Evolutionary conservation across 352 stramenopile species (phyloP).

Genomic region (Phytophthora palmivora): DNA sequence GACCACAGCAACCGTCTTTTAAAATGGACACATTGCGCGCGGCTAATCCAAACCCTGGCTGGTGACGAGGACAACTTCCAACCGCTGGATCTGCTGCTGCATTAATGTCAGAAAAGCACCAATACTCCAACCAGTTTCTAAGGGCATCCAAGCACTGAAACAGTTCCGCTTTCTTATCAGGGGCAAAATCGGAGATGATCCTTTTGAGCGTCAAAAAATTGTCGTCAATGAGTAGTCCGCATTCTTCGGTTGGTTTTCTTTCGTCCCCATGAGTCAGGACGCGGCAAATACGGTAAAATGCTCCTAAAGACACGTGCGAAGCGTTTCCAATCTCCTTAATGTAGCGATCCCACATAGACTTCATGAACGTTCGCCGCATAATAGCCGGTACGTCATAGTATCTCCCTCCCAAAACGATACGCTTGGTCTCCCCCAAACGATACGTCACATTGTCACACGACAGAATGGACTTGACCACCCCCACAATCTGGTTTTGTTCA

Average conservation of each 20-base stretch:
- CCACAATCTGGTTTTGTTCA: constrained; percentile 1
- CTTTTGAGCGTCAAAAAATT: background rate
- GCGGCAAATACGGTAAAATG: constrained; percentile 12
- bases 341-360: too few relatives aligned
- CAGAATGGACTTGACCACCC: constrained; percentile 11
- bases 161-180: background rate
- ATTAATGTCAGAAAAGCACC: background rate
- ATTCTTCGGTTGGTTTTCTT: background rate
- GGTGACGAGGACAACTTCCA: background rate
- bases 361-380: background rate
- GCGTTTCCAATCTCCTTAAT: background rate
- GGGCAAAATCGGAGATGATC: background rate
- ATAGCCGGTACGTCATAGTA: constrained; percentile 12
- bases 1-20: background rate
- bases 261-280: background rate
- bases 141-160: background rate
- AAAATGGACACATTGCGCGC: background rate
- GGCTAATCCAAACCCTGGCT: background rate
- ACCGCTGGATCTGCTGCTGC: too few relatives aligned
- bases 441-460: constrained; percentile 1
- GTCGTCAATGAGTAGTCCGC: background rate
- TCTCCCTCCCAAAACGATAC: constrained; percentile 3
- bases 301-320: background rate
- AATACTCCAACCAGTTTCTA: background rate
- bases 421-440: background rate